Conservation (phyloP, 1,139 yeast species). For the Ashbya aceris region DNA sequence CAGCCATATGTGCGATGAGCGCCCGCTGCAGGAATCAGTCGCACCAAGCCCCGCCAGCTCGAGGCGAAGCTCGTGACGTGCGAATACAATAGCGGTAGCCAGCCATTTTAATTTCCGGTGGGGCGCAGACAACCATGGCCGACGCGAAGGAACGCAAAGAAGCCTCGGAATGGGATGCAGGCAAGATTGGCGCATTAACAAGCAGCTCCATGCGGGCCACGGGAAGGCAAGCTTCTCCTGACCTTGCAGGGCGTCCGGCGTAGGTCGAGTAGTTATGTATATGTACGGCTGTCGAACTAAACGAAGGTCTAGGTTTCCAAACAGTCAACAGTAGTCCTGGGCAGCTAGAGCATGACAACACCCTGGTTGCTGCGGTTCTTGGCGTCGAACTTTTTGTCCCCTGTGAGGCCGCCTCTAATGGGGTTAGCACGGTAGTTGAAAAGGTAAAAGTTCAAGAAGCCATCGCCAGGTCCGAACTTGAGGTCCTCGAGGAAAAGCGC, state of each 20-base stretch:
- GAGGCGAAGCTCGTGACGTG: too few relatives aligned
- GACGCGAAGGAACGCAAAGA: too few relatives aligned
- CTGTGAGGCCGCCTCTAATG: conserved; percentile 68
- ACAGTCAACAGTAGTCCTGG: not conserved
- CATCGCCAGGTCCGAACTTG: conserved; percentile 93
- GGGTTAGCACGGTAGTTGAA: conserved; percentile 84
- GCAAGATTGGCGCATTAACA: not conserved
- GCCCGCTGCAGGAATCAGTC: too few relatives aligned
- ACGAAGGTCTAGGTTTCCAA: not conserved
- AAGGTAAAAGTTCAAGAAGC: conserved; percentile 77
- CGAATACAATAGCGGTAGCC: too few relatives aligned
- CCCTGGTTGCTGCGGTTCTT: conserved; percentile 73
- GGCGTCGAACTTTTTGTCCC: conserved; percentile 41
- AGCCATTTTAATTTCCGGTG: too few relatives aligned
- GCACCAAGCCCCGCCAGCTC: too few relatives aligned
- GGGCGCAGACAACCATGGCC: too few relatives aligned
- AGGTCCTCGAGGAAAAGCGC: conserved; percentile 68
- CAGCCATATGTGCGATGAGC: too few relatives aligned
- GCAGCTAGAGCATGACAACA: conserved; percentile 59
- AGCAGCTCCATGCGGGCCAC: not conserved
- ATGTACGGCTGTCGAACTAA: not conserved
- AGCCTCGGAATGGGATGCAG: too few relatives aligned
- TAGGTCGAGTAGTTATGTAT: too few relatives aligned
- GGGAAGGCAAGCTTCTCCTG: too few relatives aligned
- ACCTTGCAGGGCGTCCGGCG: too few relatives aligned